These are phyloP conservation scores for Cystobasidium sp. DNA, from an alignment of 1,284 basidiomycete species.

Conservation along the genomic window DNA sequence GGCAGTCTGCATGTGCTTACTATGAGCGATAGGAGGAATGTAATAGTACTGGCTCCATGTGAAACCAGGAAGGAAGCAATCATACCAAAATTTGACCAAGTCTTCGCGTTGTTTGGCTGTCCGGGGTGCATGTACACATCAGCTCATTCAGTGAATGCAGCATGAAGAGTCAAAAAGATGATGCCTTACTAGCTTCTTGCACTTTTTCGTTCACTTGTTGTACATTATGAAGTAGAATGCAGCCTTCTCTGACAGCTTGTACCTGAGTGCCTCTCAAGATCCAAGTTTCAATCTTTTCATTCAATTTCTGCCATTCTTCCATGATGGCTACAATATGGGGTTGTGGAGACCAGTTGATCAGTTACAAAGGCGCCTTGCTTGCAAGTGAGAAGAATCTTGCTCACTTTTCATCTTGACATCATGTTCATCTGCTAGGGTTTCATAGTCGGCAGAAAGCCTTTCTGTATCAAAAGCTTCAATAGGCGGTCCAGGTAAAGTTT, in stretches of 20 bases:
- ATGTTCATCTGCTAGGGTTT: background rate
- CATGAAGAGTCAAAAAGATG: background rate
- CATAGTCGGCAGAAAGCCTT: background rate
- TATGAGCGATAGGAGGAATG: background rate
- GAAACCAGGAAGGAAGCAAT: background rate
- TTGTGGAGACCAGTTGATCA: background rate
- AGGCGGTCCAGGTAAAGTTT: conserved; percentile 3
- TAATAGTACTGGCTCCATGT: background rate
- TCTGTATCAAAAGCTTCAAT: conserved; percentile 4
- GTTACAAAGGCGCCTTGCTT: background rate
- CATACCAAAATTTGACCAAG: conserved; percentile 22
- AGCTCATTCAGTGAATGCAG: background rate
- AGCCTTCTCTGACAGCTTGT: conserved; percentile 7
- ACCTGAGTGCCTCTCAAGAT: conserved; percentile 10
- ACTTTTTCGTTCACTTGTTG: conserved; percentile 1
- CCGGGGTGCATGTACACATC: background rate
- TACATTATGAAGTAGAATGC: background rate
- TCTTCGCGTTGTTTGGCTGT: conserved; percentile 18
- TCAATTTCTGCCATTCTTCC: conserved; percentile 10
- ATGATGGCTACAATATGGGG: background rate
- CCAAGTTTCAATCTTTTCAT: conserved; percentile 22
- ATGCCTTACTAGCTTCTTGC: conserved; percentile 12
- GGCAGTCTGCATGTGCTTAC: conserved; percentile 14
- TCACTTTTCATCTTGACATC: conserved; percentile 13
- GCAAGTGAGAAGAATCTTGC: background rate